These are phyloP conservation scores for Melampsora larici-populina DNA, from an alignment of 1,284 basidiomycete species.

Conservation along the genomic window DNA sequence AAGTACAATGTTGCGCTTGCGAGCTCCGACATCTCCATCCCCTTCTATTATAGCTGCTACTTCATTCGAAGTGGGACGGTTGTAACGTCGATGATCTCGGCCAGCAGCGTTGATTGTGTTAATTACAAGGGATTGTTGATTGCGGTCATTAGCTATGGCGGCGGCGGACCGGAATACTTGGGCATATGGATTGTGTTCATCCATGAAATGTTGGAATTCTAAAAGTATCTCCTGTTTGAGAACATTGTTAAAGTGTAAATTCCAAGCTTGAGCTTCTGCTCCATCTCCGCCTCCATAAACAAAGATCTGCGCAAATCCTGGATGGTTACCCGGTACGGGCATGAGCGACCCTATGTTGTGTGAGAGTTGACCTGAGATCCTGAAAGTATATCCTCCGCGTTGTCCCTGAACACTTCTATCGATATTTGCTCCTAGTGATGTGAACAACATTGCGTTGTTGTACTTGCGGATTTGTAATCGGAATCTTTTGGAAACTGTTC, in stretches of 20 bases:
- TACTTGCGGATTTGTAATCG: background rate
- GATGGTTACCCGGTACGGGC: background rate
- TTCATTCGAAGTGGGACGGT: background rate
- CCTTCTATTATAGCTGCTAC: too few species aligned
- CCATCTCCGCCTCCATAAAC: too few species aligned
- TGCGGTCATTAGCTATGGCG: too few species aligned
- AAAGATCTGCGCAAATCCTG: conserved; percentile 6
- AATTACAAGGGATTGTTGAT: background rate
- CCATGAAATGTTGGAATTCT: too few species aligned
- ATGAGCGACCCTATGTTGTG: background rate
- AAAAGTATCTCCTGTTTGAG: too few species aligned
- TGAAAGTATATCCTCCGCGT: background rate
- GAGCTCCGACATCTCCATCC: too few species aligned
- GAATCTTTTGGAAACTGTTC: background rate
- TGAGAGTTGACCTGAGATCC: background rate
- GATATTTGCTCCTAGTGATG: background rate
- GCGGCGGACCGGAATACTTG: too few species aligned
- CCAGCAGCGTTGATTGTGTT: background rate
- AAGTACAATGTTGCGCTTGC: too few species aligned
- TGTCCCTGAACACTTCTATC: background rate
- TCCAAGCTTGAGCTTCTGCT: too few species aligned
- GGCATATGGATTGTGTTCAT: too few species aligned
- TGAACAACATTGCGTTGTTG: conserved; percentile 5
- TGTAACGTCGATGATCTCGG: background rate
- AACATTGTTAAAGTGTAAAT: too few species aligned